These are phyloP conservation scores for Neurospora tetraspora DNA, from an alignment of 495 filamentous ascomycete species.

Conservation along the genomic window DNA sequence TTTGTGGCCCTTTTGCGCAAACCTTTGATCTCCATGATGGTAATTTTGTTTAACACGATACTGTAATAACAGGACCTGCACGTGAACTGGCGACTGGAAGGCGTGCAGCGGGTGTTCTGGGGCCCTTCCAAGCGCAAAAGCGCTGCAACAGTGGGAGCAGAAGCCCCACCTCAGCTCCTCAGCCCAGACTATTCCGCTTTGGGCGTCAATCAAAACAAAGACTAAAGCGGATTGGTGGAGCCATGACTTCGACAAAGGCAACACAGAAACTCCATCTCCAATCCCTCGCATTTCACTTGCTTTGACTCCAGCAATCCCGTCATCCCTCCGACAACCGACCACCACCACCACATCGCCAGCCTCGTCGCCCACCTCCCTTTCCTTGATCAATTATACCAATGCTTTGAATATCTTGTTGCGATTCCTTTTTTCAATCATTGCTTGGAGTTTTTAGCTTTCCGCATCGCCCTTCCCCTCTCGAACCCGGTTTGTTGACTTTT, in stretches of 20 bases:
- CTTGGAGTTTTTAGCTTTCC: not conserved
- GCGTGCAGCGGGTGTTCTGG: not conserved
- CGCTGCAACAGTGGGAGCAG: not conserved
- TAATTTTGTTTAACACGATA: not conserved
- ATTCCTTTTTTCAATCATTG: not conserved
- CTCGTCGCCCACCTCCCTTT: not conserved
- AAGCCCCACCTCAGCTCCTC: constrained; percentile 10
- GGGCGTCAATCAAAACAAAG: constrained; percentile 26
- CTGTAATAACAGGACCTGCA: constrained; percentile 4
- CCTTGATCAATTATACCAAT: not conserved
- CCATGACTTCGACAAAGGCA: constrained; percentile 5
- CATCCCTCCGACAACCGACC: not conserved
- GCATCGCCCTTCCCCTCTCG: not conserved
- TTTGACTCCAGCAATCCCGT: not conserved
- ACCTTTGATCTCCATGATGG: not conserved
- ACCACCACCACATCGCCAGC: not conserved
- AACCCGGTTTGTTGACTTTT: constrained; percentile 1
- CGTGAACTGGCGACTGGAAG: constrained; percentile 20
- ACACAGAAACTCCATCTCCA: constrained; percentile 2
- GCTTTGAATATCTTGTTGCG: not conserved
- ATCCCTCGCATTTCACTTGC: constrained; percentile 4
- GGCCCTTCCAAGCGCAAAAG: not conserved
- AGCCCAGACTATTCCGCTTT: constrained; percentile 17
- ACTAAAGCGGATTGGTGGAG: constrained; percentile 6
- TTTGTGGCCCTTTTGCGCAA: not conserved